Conservation (phyloP, 202 grass and related monocot genomes). For the Zoysia matrella region DNA sequence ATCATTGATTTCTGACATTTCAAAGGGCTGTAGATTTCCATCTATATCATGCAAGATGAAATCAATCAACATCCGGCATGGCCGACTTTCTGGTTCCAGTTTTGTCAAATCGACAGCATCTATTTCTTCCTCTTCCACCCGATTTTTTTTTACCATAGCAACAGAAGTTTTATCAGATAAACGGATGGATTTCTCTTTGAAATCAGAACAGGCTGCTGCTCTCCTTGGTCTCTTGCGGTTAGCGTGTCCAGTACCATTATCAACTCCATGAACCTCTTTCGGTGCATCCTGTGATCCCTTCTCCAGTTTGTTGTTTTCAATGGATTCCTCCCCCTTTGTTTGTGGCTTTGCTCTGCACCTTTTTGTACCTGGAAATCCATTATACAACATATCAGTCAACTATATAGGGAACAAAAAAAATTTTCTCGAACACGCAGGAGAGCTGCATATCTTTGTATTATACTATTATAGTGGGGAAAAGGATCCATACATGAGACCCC, state of each 20-base stretch:
- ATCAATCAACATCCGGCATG: constrained; percentile 68
- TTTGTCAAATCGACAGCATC: constrained; percentile 61
- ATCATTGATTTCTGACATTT: constrained; percentile 58
- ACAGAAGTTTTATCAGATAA: constrained; percentile 51
- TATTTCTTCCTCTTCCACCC: constrained; percentile 42
- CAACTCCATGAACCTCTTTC: no score
- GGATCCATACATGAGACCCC: no score
- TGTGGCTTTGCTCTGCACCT: constrained; percentile 32
- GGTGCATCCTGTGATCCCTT: no score
- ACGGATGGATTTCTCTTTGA: constrained; percentile 56
- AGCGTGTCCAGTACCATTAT: no score
- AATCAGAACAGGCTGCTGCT: constrained; percentile 62
- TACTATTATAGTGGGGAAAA: no score
- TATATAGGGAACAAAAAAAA: neutral
- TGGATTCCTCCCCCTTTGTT: neutral
- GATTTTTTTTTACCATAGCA: constrained; percentile 37
- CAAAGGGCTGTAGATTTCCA: constrained; percentile 57
- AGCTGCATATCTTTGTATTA: no score
- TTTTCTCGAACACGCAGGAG: no score
- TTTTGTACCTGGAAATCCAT: constrained; percentile 21
- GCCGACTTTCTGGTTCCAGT: constrained; percentile 53
- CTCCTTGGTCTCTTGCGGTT: constrained; percentile 61
- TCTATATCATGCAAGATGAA: constrained; percentile 63
- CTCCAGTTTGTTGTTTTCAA: no score
- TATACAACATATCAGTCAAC: constrained; percentile 23